Conservation (phyloP, 495 filamentous ascomycete species). For the Talaromyces thailandensis region DNA sequence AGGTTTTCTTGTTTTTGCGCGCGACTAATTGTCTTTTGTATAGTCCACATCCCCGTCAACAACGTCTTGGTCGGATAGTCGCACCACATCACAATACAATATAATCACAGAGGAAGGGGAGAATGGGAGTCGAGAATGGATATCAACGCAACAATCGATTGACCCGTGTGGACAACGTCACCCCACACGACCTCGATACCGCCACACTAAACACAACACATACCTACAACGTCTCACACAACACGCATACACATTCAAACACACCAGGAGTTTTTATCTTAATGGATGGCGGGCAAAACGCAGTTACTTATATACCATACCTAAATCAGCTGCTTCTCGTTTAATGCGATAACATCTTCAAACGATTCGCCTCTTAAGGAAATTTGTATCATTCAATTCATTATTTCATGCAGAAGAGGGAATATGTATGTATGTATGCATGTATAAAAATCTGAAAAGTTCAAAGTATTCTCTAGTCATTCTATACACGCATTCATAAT, state of each 20-base stretch:
- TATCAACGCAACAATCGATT: background rate
- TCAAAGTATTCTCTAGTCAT: background rate
- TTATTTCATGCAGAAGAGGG: background rate
- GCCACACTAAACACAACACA: background rate
- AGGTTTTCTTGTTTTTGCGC: background rate
- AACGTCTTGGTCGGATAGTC: constrained; percentile 61
- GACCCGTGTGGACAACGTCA: background rate
- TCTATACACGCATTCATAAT: background rate
- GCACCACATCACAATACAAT: background rate
- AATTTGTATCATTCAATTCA: background rate
- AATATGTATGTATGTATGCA: background rate
- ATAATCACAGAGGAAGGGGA: background rate
- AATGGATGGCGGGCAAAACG: background rate
- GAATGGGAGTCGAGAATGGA: background rate
- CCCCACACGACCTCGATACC: background rate
- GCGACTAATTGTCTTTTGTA: background rate
- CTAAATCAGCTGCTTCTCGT: background rate
- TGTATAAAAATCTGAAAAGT: background rate
- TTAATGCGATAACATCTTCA: no score
- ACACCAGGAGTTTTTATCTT: background rate
- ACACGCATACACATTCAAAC: background rate
- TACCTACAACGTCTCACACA: background rate
- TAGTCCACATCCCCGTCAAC: constrained; percentile 78
- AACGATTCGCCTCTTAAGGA: no score
- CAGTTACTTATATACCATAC: background rate